A percentile compares a stretch with the other conserved stretches of the same genome.
phyloP scores from a whole-genome alignment of 306 rosid genomes.

The Prunus armeniaca region DNA sequence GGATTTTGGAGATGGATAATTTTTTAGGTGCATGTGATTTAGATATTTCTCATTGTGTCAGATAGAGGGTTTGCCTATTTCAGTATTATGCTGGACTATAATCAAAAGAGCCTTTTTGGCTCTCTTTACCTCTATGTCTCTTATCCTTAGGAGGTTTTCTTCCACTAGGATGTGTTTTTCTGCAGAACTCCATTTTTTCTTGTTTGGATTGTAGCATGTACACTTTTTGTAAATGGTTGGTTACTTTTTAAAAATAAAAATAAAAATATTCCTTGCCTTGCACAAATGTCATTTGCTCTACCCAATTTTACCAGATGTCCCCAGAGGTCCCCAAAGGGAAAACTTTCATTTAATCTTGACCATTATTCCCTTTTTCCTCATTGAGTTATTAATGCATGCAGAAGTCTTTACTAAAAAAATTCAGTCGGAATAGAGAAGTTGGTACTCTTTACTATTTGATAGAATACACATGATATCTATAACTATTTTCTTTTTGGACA shows the following conservation, averaged over 20 bases:
- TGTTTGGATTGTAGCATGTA: neutral
- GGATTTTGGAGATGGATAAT: neutral
- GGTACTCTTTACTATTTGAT: neutral
- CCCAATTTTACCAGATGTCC: neutral
- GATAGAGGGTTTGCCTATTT: neutral
- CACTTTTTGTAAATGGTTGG: neutral
- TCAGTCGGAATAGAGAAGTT: neutral
- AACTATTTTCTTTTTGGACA: neutral
- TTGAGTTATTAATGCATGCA: neutral
- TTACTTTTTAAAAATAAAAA: neutral
- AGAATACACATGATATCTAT: neutral
- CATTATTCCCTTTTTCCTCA: neutral
- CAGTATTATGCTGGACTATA: neutral
- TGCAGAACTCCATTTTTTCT: neutral
- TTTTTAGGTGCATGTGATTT: neutral
- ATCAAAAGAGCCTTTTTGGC: neutral
- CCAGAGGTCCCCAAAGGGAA: neutral
- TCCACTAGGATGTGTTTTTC: neutral
- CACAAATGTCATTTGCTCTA: neutral
- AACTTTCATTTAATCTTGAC: neutral
- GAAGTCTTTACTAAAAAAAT: neutral
- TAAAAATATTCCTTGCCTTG: neutral
- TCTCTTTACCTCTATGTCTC: neutral
- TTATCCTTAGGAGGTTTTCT: neutral
- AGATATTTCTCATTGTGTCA: neutral